Evolutionary conservation across 2,329 filamentous ascomycete genomes (phyloP), one percentile per base, ranked within the genome.

Genomic region (Verticillium klebahnii): DNA sequence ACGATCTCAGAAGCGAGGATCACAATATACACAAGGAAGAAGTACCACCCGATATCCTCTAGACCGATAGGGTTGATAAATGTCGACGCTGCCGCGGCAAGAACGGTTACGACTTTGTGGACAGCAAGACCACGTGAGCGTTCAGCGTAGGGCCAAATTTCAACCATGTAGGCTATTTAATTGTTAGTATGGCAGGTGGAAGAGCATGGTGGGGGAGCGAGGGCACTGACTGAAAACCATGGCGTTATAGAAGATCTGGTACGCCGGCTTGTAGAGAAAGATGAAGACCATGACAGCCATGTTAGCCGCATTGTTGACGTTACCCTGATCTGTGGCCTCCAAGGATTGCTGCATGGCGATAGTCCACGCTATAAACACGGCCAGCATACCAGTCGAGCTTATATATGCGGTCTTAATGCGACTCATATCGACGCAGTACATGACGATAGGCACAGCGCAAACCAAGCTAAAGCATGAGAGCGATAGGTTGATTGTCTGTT

Each of bases 191-290:
- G 29, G 14, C 31, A 36, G 55, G 29, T 36, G 57, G 63, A 45
- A 32, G 58, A 37, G 9, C 61, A 34, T 64, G 75, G 72, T 70
- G 77, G 55, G 55, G 55, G 55, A 56, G 55, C 55, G 55, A 52
- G 58, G 45, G 45, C 39, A 59, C 75, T 72, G 70, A 77, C 77
- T 85, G 68, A 85, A 86, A 5, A 83, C 84, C 32, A 87, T 74
- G 25, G 84, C 81, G 66, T 86, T 86, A 70, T 86, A 85, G 14
- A 82, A 84, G 57, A 86, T 78, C 65, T 86, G 86, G 69, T 86
- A 87, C 62, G 73, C 75, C 1, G 82, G 81, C 8, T 78, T 77
- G 69, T 83, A 85, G 12, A 76, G 73, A 63, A 83, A 85, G 67
- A 82, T 83, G 71, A 84, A 85, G 68, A 85, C 78, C 34, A 88